Conservation (phyloP, 129 eudicot species). For the Oenanthe sinensis region DNA sequence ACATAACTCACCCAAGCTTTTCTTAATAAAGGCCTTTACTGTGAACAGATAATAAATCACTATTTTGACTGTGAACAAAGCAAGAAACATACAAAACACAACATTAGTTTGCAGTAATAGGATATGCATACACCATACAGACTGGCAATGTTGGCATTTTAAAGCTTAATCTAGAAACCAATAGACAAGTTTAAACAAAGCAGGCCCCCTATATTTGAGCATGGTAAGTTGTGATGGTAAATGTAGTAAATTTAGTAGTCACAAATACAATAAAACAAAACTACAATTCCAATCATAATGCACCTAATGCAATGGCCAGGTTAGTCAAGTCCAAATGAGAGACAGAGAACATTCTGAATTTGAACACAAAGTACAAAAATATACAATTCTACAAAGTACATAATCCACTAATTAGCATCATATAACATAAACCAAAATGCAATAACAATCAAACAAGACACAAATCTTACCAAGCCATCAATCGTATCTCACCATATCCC, state of each 20-base stretch:
- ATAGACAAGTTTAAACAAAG: neutral
- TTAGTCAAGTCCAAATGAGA: no score
- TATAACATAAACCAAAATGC: neutral
- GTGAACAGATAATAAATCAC: constrained; percentile 4
- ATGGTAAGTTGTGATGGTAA: neutral
- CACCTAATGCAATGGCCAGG: no score
- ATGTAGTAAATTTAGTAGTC: neutral
- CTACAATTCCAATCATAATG: neutral
- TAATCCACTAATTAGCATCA: neutral
- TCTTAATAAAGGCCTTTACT: neutral
- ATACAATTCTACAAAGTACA: no score
- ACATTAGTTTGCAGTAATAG: neutral
- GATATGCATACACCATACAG: neutral
- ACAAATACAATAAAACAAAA: neutral
- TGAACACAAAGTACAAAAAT: no score
- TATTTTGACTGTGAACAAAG: constrained; percentile 1
- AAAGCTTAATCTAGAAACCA: neutral
- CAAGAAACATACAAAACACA: constrained; percentile 2
- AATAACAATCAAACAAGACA: neutral
- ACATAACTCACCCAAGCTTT: neutral
- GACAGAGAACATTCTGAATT: no score
- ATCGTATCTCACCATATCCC: constrained; percentile 99
- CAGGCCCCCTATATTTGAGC: neutral
- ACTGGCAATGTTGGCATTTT: neutral
- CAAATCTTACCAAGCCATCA: constrained; percentile 73